A percentile compares a stretch with the other conserved stretches of the same genome.
phyloP scores from a whole-genome alignment of 2,329 filamentous ascomycete genomes.

The Orbilia ellipsospora region DNA sequence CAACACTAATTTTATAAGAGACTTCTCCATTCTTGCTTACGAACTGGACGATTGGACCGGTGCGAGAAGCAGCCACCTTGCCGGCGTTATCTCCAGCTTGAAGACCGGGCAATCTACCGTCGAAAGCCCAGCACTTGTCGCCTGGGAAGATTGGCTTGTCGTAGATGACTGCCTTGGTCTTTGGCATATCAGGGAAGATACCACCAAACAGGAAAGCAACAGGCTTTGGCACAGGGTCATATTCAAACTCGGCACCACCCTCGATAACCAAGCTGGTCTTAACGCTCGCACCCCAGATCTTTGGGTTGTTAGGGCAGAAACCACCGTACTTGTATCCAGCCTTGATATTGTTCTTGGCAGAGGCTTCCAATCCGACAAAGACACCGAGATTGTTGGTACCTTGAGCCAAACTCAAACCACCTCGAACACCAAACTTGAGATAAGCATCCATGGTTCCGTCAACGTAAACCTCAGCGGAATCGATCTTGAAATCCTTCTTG shows the following conservation, averaged over 20 bases:
- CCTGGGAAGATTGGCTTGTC: neutral
- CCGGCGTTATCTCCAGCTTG: neutral
- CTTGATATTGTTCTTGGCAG: neutral
- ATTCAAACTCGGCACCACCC: constrained; percentile 16
- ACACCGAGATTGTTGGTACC: constrained; percentile 1
- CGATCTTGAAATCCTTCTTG: neutral
- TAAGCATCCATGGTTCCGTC: constrained; percentile 3
- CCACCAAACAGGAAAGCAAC: neutral
- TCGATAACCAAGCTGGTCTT: constrained; percentile 5
- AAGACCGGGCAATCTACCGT: neutral
- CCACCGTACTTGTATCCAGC: constrained; percentile 8
- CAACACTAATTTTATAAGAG: neutral
- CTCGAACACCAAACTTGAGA: constrained; percentile 3
- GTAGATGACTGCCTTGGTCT: constrained; percentile 1
- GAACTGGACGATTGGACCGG: neutral
- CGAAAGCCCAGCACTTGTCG: neutral
- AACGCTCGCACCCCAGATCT: neutral
- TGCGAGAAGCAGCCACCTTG: neutral
- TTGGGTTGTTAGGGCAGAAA: neutral
- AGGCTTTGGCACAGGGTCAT: neutral
- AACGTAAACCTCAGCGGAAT: neutral
- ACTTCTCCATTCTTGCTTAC: neutral
- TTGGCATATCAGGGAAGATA: neutral
- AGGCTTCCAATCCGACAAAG: neutral
- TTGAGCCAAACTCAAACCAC: constrained; percentile 3